Base-by-base conservation (phyloP, 2,329 filamentous ascomycete species). In the Botrytis tulipae region DNA sequence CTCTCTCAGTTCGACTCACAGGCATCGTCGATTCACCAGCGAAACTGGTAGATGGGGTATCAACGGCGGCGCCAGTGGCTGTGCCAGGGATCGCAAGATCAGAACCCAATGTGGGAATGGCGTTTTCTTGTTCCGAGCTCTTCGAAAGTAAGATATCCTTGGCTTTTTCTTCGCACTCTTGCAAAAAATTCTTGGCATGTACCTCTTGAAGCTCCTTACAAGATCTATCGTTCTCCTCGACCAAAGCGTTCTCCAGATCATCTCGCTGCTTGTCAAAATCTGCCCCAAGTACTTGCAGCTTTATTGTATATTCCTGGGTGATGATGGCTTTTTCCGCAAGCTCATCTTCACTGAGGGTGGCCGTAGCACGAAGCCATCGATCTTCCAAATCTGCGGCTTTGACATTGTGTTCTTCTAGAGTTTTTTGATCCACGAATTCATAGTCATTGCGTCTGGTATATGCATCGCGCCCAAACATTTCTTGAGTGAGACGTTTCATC, bases 401-500 rank as follows among this genome's bases (percentile, higher is more conserved):
- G 25, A 20, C 3, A 20, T 42, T 42, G 16, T 68, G 9, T 68
- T 68, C 46, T 29, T 18, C 25, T 40, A 68, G 25, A 9, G 0
- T 54, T 42, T 7, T 25, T 54, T 57, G 35, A 68, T 57, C 46
- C 1, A 16, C 25, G 1, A 40, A 22, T 48, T 29, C 8, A 42
- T 22, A 9, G 48, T 8, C 3, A 35, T 20, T 54, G 46, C 25
- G 12, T 35, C 35, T 25, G 16, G n/a, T 10, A 22, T 42, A 12
- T 29, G 16, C 46, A 54, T 68, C 65, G 35, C 35, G 35, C 32
- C 42, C 44, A 20, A 29, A 40, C 4, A 40, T 14, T 68, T 68
- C 32, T 68, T 67, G 65, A n/a, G 48, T 25, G 9, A 68, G 35
- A 57, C 42, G 25, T 42, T 68, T 48, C 35, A 68, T 68, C 25